phyloP scores from a whole-genome alignment of 2,329 filamentous ascomycete species.

The Xylariaceae sp. region DNA sequence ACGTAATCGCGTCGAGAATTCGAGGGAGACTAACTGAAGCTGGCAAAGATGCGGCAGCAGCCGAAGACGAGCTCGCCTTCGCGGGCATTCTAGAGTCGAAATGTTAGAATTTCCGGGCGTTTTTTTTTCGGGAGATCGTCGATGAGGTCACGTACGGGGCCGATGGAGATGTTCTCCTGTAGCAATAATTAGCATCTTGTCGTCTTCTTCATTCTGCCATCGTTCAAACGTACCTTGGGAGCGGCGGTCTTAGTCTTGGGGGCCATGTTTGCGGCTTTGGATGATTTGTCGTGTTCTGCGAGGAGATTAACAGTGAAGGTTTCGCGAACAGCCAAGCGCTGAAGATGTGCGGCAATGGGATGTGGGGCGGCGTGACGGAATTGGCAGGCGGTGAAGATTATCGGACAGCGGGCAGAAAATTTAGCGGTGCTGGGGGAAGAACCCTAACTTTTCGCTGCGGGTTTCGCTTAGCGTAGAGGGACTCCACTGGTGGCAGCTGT shows the following conservation, averaged over 20 bases:
- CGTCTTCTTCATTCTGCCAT: neutral
- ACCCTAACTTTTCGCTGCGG: constrained; percentile 20
- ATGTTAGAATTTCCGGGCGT: constrained; percentile 9
- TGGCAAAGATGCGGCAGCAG: constrained; percentile 96
- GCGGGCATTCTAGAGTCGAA: constrained; percentile 62
- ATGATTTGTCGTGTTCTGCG: constrained; percentile 19
- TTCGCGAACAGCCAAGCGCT: constrained; percentile 13
- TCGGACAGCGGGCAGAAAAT: constrained; percentile 19
- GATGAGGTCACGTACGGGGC: constrained; percentile 13
- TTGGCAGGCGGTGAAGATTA: constrained; percentile 22
- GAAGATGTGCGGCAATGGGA: constrained; percentile 27
- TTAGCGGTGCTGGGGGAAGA: constrained; percentile 19
- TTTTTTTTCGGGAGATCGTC: constrained; percentile 1
- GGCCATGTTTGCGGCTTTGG: constrained; percentile 65
- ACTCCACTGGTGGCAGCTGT: neutral
- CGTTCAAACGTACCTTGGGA: constrained; percentile 38
- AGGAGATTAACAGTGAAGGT: constrained; percentile 12
- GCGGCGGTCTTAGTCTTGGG: constrained; percentile 90
- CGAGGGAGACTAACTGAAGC: constrained; percentile 51
- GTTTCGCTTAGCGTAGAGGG: constrained; percentile 17
- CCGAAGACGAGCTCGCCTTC: constrained; percentile 99
- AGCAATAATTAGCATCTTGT: constrained; percentile 33
- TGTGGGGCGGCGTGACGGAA: constrained; percentile 15
- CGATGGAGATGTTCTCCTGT: constrained; percentile 88
- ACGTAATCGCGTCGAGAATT: neutral